Evolutionary conservation across 208 protist genomes (phyloP).

Genomic region (Lotmaria passim): DNA sequence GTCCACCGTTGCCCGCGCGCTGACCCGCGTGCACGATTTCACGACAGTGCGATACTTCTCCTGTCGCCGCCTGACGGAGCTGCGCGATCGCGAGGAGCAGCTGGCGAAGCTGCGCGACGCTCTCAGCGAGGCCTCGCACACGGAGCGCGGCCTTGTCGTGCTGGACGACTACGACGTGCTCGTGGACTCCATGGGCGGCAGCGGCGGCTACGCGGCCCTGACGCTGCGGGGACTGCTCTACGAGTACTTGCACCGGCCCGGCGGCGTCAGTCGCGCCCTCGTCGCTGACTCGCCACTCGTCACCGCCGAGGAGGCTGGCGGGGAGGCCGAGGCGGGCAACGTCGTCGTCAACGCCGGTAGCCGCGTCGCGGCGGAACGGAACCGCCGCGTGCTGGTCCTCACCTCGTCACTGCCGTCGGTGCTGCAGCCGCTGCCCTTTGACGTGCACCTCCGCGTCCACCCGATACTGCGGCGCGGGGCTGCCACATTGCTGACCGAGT

Average conservation of each 20-base stretch:
- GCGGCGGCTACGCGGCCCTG: constrained; percentile 9
- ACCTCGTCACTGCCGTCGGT: constrained; percentile 29
- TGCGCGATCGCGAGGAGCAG: constrained; percentile 41
- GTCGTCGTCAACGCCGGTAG: constrained; percentile 25
- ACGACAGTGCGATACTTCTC: constrained; percentile 45
- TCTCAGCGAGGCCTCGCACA: constrained; percentile 96
- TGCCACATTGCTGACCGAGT: constrained; percentile 37
- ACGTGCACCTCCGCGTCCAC: constrained; percentile 37
- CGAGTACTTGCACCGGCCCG: constrained; percentile 38
- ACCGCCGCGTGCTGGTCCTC: constrained; percentile 36
- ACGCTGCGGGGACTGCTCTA: constrained; percentile 37
- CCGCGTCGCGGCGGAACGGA: constrained; percentile 19
- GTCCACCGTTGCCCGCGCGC: constrained; percentile 48
- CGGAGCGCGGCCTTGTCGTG: constrained; percentile 91
- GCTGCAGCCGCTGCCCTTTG: constrained; percentile 19
- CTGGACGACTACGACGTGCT: constrained; percentile 97
- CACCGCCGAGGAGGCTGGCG: constrained; percentile 21
- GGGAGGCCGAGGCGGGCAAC: constrained; percentile 15
- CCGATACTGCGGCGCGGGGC: constrained; percentile 43
- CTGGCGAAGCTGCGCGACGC: constrained; percentile 72
- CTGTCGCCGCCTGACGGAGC: constrained; percentile 43
- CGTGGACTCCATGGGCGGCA: constrained; percentile 22
- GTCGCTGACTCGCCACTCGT: constrained; percentile 11
- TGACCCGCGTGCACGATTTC: constrained; percentile 38
- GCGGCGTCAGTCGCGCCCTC: constrained; percentile 36